These are phyloP conservation scores for Tetrahymena borealis DNA, from an alignment of 73 alveolate genomes.

Conservation along the genomic window DNA sequence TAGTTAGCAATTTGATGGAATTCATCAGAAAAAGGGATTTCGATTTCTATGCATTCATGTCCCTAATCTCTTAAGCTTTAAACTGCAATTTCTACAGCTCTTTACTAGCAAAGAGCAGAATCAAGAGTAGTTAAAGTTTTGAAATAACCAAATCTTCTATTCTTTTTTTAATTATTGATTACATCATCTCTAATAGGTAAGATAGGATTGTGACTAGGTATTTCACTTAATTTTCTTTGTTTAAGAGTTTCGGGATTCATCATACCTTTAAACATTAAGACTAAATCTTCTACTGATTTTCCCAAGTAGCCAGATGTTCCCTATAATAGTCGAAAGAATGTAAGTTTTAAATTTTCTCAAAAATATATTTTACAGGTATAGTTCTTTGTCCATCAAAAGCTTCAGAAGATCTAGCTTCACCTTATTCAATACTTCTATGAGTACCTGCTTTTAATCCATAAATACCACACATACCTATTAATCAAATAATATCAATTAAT, in stretches of 20 bases:
- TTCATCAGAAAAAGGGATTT: background rate
- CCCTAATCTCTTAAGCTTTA: constrained; percentile 25
- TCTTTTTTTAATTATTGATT: background rate
- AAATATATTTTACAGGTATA: constrained; percentile 42
- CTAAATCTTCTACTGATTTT: constrained; percentile 50
- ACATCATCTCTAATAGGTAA: background rate
- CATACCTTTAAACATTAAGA: constrained; percentile 2
- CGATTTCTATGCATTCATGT: constrained; percentile 38
- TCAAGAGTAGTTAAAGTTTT: constrained; percentile 3
- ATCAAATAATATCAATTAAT: background rate
- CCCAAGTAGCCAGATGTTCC: constrained; percentile 52
- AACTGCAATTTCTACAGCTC: constrained; percentile 49
- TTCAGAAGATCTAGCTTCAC: constrained; percentile 21
- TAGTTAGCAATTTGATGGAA: background rate
- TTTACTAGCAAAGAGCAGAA: constrained; percentile 12
- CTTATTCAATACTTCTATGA: background rate
- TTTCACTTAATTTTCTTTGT: background rate
- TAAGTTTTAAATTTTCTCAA: constrained; percentile 4
- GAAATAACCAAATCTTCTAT: constrained; percentile 69
- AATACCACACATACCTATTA: background rate
- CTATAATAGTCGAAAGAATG: background rate
- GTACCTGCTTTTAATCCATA: background rate
- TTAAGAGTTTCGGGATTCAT: background rate
- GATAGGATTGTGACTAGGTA: background rate
- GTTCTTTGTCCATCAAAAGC: constrained; percentile 62